Percentiles rank a stretch among this genome's conserved stretches.
These are phyloP conservation scores for Penicillium psychrofluorescens DNA, from an alignment of 495 filamentous ascomycete species.

Conservation along the genomic window DNA sequence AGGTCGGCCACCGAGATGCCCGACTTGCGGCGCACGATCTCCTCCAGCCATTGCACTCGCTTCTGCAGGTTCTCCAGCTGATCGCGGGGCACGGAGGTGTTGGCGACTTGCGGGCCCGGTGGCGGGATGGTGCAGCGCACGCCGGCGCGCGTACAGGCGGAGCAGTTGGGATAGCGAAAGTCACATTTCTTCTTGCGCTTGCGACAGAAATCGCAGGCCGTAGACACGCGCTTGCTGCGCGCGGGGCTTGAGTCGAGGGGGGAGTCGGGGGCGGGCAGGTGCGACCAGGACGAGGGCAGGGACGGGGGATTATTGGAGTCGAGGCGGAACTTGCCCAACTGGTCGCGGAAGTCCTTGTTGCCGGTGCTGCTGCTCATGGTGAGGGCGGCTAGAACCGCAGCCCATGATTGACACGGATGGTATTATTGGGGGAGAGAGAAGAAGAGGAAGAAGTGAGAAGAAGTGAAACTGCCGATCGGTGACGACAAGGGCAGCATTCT, in stretches of 20 bases:
- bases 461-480: too few relatives aligned
- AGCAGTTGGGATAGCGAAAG: constrained; percentile 46
- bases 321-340: constrained; percentile 40
- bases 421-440: not conserved
- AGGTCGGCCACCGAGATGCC: constrained; percentile 30
- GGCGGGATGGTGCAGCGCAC: constrained; percentile 44
- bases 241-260: constrained; percentile 3
- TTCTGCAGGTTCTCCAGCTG: constrained; percentile 47
- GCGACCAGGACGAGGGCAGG: constrained; percentile 9
- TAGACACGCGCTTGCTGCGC: constrained; percentile 38
- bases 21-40: constrained; percentile 31
- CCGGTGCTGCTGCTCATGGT: constrained; percentile 30
- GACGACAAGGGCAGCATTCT: too few relatives aligned
- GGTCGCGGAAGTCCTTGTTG: constrained; percentile 38
- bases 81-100: constrained; percentile 36
- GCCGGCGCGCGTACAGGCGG: constrained; percentile 43
- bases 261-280: constrained; percentile 3
- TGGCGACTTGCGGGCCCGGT: constrained; percentile 34
- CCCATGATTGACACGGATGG: constrained; percentile 15
- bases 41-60: constrained; percentile 44
- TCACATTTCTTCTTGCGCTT: constrained; percentile 51
- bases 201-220: constrained; percentile 47
- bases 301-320: constrained; percentile 14
- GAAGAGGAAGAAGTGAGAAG: constrained; percentile 2
- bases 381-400: constrained; percentile 29